Base-by-base conservation (phyloP, 768 basidiomycete species). In the Cyclocybe aegerita region DNA sequence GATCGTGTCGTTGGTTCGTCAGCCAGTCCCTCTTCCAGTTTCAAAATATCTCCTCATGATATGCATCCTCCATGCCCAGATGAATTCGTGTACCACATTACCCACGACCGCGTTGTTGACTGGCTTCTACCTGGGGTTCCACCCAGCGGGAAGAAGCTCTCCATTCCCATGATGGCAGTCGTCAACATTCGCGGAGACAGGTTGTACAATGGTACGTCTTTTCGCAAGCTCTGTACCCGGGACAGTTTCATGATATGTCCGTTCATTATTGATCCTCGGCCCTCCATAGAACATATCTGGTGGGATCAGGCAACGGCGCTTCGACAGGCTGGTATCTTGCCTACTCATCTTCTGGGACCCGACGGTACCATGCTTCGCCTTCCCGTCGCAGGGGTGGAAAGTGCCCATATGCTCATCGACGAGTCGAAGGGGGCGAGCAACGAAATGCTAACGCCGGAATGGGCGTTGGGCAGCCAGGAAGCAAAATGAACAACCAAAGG, bases 101-200 rank as follows among this genome's bases (percentile, higher is more conserved):
- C 78, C 3, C 78, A 79, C 45, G 72, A 75, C 55, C 67, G 64
- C 14, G 60, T 58, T 32, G 63, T 78, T 37, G 75, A 77, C 54
- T 79, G 75, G 73, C 64, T 79, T 10, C 70, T 82, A 14, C 81
- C 81, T 4, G 75, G 78, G 1, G 72, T 83, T 15, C 79, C 80
- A 3, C 72, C 80, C 0, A 80, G 77, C 1, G 74, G 74, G 10
- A 77, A 71, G 57, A 72, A 73, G 38, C 53, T 83, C 8, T 50
- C 68, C 1, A 70, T 83, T 43, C 80, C 81, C 2, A 77, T 81
- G 74, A 64, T 80, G 16, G 78, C 75, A 9, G 75, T 83, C n/a
- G 77, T 83, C 34, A 79, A 77, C 52, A 68, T 83, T 43, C 70
- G 70, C 15, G 71, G 71, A 8, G 71, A 72, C 46, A 61, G 72